Conservation (phyloP, 768 basidiomycete genomes). For the Amanita rubescens region DNA sequence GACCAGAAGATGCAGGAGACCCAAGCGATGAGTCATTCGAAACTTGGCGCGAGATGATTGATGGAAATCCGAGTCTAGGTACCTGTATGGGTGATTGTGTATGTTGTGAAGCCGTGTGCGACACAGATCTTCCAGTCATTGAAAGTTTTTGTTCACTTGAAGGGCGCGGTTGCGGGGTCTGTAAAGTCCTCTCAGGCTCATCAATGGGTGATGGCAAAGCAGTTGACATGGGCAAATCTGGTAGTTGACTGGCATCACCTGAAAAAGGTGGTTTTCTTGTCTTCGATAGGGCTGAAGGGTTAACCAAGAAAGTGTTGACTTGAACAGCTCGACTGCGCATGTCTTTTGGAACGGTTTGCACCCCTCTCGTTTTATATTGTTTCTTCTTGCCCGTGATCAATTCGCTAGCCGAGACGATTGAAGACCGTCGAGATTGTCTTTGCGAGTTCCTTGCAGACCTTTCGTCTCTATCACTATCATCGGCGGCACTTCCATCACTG, state of each 20-base stretch:
- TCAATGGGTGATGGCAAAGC: slow-evolving; percentile 15
- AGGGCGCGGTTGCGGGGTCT: neutral
- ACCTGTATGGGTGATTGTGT: neutral
- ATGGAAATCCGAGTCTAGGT: slow-evolving; percentile 1
- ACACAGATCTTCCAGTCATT: slow-evolving; percentile 1
- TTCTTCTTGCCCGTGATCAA: slow-evolving; percentile 37
- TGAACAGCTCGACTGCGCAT: slow-evolving; percentile 54
- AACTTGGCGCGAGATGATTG: slow-evolving; percentile 28
- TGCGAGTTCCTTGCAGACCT: slow-evolving; percentile 12
- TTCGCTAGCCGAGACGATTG: slow-evolving; percentile 27
- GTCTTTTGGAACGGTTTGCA: slow-evolving; percentile 60
- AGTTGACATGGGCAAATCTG: slow-evolving; percentile 16
- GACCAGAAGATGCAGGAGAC: slow-evolving; percentile 49
- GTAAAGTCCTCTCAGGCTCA: slow-evolving; percentile 1
- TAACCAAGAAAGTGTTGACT: slow-evolving; percentile 28
- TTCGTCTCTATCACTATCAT: slow-evolving; percentile 30
- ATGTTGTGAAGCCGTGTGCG: neutral
- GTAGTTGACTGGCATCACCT: slow-evolving; percentile 17
- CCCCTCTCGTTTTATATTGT: slow-evolving; percentile 57
- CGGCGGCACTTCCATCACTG: slow-evolving; percentile 47
- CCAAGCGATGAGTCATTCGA: slow-evolving; percentile 27
- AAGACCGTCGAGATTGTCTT: slow-evolving; percentile 27
- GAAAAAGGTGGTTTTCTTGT: slow-evolving; percentile 12
- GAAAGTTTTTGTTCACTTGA: slow-evolving; percentile 1
- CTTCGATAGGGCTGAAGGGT: slow-evolving; percentile 5